Conservation (phyloP, 257 asterid species). For the Forsythia viridissima region DNA sequence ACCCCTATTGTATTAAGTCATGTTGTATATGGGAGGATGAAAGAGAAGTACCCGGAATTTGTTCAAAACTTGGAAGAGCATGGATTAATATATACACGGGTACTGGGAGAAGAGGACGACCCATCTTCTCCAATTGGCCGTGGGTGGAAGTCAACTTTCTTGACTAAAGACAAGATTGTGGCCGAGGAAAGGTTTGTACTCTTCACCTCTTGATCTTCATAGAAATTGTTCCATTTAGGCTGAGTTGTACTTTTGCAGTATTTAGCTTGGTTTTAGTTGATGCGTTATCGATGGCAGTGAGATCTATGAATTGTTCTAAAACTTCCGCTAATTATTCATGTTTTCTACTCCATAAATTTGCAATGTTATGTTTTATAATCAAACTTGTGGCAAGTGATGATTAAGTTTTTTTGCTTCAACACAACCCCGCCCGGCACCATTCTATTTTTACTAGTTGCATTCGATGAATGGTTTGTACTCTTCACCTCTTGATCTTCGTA, state of each 20-base stretch:
- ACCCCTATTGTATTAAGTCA: constrained; percentile 89
- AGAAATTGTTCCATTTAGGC: neutral
- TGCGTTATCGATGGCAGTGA: no score
- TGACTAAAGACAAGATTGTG: constrained; percentile 66
- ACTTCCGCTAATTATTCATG: no score
- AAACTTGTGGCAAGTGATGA: no score
- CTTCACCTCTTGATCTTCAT: constrained; percentile 1
- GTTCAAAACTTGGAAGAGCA: constrained; percentile 67
- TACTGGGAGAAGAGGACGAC: constrained; percentile 80
- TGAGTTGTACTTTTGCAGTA: neutral
- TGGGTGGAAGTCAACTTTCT: constrained; percentile 88
- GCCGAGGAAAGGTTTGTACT: constrained; percentile 75
- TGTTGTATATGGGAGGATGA: constrained; percentile 68
- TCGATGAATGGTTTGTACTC: constrained; percentile 61
- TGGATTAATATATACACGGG: constrained; percentile 63
- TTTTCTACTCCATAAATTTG: no score
- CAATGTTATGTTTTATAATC: no score
- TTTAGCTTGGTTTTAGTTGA: no score
- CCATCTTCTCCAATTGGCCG: constrained; percentile 90
- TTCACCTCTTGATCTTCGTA: neutral
- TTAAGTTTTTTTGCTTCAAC: no score
- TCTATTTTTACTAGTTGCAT: no score
- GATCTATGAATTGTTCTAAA: no score
- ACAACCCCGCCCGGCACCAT: no score
- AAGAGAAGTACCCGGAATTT: constrained; percentile 66